Base-by-base conservation (phyloP, 768 basidiomycete species). In the Boletus rubroflammeus region DNA sequence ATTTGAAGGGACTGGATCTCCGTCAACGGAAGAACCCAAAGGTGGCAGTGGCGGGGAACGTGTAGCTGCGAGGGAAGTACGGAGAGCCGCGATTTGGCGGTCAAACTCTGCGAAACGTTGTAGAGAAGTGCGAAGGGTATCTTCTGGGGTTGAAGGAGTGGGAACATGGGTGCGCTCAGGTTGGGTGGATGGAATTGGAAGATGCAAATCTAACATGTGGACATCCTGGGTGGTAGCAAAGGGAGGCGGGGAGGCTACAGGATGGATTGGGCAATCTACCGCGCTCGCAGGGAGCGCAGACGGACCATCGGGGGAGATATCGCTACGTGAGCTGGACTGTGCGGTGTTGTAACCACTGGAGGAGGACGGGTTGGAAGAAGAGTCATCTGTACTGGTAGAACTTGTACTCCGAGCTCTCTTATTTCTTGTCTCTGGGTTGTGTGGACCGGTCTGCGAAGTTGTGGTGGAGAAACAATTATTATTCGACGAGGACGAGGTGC, bases 401-500 rank as follows among this genome's bases (percentile, higher is more conserved):
- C 76, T 79, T 32, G 76, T 78, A 55, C 82, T 83, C 43, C 83
- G 71, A 5, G 83, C 80, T 31, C 83, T 70, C 68, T 84, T 84
- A 56, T 78, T 82, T 54, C 81, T 78, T 51, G 80, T 74, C 59
- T 79, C 78, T 44, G 75, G 73, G 60, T 72, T 72, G 48, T 64
- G 72, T 67, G 62, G 60, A 63, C 50, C 49, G 36, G 47, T 23
- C 5, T 51, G 35, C 3, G 36, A 48, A 25, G 52, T 8, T 25
- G 53, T 23, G 2, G 65, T 15, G 14, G 63, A 26, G 21, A 59
- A 55, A 36, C 53, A 64, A 31, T 26, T 53, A 32, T 39, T 48
- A 44, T 36, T 53, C 9, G 59, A 55, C 15, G 69, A 58, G 23
- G 57, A 56, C n/a, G 63, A 57, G n/a, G 68, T 66, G 54, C 66